Evolutionary conservation across 2,329 filamentous ascomycete genomes (phyloP), one percentile per base, ranked within the genome.

Genomic region (Ophiostoma piceae): DNA sequence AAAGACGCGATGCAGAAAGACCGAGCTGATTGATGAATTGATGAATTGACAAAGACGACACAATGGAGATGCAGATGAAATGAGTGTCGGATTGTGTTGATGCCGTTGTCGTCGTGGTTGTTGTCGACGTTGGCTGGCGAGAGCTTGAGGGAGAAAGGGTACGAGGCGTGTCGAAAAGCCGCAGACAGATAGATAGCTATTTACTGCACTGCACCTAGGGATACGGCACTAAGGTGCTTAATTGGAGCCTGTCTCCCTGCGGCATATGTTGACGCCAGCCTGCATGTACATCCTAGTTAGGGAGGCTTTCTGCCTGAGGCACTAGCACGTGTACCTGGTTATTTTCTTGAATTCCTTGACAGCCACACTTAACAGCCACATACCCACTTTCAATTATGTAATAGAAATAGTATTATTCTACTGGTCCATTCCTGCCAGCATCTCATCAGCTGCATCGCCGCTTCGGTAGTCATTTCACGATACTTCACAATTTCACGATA

Each of bases 251-350:
- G 71, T 71, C 71, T 70, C 54, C 64, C 72, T 73, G 71, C 72
- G 72, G 70, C 54, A 73, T 73, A 73, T 72, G 66, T 68, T 68
- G 37, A 29, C 71, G 71, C 72, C 71, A 72, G 68, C 64, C 66
- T 26, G 7, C 22, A 57, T 47, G 35, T 35, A 35, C 35, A 35
- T 35, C 35, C 35, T 35, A 35, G 35, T 6, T 64, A 39, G 19
- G 29, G 9, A 12, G 26, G 19, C 26, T 41, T 67, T 0, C 4
- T 69, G 71, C 73, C 73, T 74, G 39, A 74, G 73, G 72, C 73
- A 73, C 2, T 43, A 66, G 4, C 54, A 67, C 69, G 66, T 67
- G 69, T 26, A 62, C 35, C 51, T 22, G 35, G 35, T 8, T 19
- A 51, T 35, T 22, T 43, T 12, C 43, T 47, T 47, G 43, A 8